Percentiles rank a stretch among this genome's conserved stretches.
These are phyloP conservation scores for Somion occarium DNA, from an alignment of 1,284 basidiomycete species.

Conservation along the genomic window DNA sequence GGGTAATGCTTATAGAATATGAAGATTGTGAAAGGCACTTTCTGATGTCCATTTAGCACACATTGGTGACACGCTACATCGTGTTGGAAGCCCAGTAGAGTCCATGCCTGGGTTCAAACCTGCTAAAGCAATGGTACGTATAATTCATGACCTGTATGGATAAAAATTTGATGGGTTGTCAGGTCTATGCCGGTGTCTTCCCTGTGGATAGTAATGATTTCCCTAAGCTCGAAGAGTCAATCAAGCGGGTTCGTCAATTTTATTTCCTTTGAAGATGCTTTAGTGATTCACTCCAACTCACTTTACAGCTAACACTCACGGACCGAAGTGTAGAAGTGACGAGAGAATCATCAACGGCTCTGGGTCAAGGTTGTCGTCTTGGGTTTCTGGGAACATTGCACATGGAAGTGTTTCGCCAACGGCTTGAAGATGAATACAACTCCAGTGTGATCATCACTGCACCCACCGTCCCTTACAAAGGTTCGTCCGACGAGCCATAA, in stretches of 20 bases:
- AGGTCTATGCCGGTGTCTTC: constrained; percentile 96
- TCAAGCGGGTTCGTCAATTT: constrained; percentile 65
- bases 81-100: constrained; percentile 70
- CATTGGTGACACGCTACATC: constrained; percentile 92
- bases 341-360: constrained; percentile 87
- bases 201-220: constrained; percentile 93
- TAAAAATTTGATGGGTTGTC: constrained; percentile 4
- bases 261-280: neutral
- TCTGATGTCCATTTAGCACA: constrained; percentile 49
- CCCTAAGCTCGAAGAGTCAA: constrained; percentile 92
- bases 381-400: constrained; percentile 96
- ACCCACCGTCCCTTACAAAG: constrained; percentile 89
- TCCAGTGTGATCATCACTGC: constrained; percentile 89
- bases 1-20: constrained; percentile 43
- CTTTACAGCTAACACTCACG: constrained; percentile 69
- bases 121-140: constrained; percentile 85
- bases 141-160: neutral
- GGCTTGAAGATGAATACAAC: constrained; percentile 95
- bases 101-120: constrained; percentile 92
- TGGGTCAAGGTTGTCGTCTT: constrained; percentile 93
- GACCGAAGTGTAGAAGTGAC: constrained; percentile 91
- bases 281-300: neutral
- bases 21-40: neutral
- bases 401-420: constrained; percentile 95
- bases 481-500: no score